Evolutionary conservation across 1,139 yeast genomes (phyloP), one percentile per base, ranked within the genome.

Genomic region (Geotrichum reessii): DNA sequence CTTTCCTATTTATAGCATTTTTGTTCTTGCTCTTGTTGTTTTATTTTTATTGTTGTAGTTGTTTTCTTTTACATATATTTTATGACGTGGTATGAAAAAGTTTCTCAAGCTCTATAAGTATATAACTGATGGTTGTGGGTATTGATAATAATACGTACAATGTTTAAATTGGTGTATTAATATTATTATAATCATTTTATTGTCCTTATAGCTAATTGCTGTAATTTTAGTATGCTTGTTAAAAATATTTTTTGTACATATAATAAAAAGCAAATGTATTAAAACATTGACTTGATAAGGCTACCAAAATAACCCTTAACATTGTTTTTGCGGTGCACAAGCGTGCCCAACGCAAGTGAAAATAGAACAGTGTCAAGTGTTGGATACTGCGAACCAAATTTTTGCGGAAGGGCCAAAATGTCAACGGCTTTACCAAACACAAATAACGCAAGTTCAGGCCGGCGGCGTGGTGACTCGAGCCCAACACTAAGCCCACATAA

Each of bases 371-470:
- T 46, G 37, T 56, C 58, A 42, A 48, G 25, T 1, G 5, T 11
- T 5, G 19, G 27, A 21, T 28, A 42, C 19, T 19, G 27, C 19
- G 40, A 24, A 14, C 60, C 62, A 48, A 59, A 56, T 17, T 52
- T 46, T 25, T 31, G 24, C 1, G 61, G 61, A 9, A 59, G 53
- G 4, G 31, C 40, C 28, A 55, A 14, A 11, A 59, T 54, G 19
- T 56, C 57, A 17, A 57, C 11, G 2, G 62, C 60, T 48, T 59
- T 59, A 31, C 58, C 57, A 46, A 56, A 49, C 6, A 55, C 73
- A 65, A 76, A 77, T 21, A 77, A 65, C 0, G 78, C 74, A 59
- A 77, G 71, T 62, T 77, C 81, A 27, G 77, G 73, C 44, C 79
- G 68, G 37, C 80, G 65, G 55, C 66, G 66, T 0, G 73, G 66